Conservation (phyloP, 2,329 filamentous ascomycete species). For the Neoscytalidium dimidiatum region DNA sequence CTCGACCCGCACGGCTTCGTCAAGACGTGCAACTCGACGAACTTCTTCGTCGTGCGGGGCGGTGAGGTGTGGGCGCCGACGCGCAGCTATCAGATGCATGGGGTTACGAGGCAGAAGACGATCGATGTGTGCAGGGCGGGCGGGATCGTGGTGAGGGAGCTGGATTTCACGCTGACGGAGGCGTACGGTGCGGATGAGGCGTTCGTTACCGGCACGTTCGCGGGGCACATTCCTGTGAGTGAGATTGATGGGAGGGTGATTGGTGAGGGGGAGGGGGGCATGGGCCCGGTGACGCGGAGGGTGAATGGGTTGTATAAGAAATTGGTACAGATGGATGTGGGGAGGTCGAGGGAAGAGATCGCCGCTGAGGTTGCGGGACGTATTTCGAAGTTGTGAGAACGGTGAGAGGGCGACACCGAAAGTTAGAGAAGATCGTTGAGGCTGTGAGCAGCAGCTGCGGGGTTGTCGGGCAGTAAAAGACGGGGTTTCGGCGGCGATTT, state of each 20-base stretch:
- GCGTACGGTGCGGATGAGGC: constrained; percentile 35
- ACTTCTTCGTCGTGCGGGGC: constrained; percentile 37
- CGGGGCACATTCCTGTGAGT: constrained; percentile 8
- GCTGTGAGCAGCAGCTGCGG: no score
- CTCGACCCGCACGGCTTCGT: neutral
- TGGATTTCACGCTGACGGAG: constrained; percentile 34
- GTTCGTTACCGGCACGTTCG: constrained; percentile 35
- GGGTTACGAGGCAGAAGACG: constrained; percentile 34
- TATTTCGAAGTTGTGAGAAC: neutral
- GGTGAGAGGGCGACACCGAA: no score
- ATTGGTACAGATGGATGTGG: neutral
- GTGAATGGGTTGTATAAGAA: neutral
- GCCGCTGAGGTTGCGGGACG: neutral
- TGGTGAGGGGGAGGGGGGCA: neutral
- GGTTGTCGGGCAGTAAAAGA: no score
- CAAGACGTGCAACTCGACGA: constrained; percentile 37
- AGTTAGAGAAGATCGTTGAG: no score
- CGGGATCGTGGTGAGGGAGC: constrained; percentile 29
- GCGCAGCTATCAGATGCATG: constrained; percentile 36
- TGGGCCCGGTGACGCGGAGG: neutral
- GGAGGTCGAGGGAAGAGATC: neutral
- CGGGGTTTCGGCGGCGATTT: no score
- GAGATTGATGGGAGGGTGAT: neutral
- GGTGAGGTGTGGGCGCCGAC: constrained; percentile 36
- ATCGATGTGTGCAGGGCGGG: constrained; percentile 33